Base-by-base conservation (phyloP, 2,329 filamentous ascomycete genomes). In the Simplicillium aogashimaense region DNA sequence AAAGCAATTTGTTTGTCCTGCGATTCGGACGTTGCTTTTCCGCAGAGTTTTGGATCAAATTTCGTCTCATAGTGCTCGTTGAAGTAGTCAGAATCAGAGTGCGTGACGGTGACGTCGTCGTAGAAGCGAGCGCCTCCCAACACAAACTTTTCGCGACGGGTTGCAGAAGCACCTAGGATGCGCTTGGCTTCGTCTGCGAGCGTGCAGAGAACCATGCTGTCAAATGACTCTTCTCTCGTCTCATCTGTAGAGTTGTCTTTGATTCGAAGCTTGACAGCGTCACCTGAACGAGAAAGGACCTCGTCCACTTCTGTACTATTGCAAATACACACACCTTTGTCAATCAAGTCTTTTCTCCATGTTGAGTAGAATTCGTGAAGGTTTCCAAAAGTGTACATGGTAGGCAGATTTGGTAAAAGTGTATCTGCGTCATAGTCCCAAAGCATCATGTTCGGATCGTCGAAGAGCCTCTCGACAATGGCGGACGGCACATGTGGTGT, bases 41-140 rank as follows among this genome's bases (percentile, higher is more conserved):
- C 69, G 44, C 67, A 73, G 1, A 74, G 69, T 1, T 71, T 58
- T 1, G 63, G 49, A 44, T 69, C 65, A 59, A 74, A 81, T 41
- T 61, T 63, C 35, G 74, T 81, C 49, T 83, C 78, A 63, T 86
- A 85, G 57, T 84, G 75, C 35, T 70, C 72, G 42, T 74, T 67
- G 65, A 85, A 82, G 60, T 84, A 85, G 10, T 68, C 61, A 6
- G 63, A 59, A 53, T 86, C 81, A 47, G 66, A 72, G 54, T 85
- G 81, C 2, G 81, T 85, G 45, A 85, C 69, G 12, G 81, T 85
- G 41, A 85, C 74, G 54, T 86, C 81, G 62, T 85, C 74, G 51
- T 72, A 76, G 56, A 83, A 78, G 43, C 76, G 77, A 9, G 82
- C 82, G 13, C 78, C 76, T n/a, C 81, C 79, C 0, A 89, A 72